Evolutionary conservation across 768 basidiomycete genomes (phyloP).

Genomic region (Mycena venus): DNA sequence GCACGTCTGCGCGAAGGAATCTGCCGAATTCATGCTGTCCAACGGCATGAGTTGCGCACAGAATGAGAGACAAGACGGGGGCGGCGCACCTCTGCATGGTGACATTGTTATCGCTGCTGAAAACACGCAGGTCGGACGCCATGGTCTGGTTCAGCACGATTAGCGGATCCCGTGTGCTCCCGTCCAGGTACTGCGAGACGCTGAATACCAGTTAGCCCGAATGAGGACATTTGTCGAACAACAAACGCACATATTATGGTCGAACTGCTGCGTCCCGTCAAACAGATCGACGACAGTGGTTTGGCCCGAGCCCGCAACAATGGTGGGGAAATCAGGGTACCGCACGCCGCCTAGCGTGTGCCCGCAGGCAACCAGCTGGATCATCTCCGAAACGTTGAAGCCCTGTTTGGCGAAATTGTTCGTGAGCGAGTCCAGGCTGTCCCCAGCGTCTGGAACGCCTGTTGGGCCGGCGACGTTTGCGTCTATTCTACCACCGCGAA

Average conservation of each 20-base stretch:
- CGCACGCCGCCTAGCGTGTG: constrained; percentile 66
- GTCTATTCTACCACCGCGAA: constrained; percentile 58
- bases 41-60: constrained; percentile 35
- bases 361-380: constrained; percentile 64
- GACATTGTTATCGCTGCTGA: constrained; percentile 52
- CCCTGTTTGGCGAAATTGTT: constrained; percentile 58
- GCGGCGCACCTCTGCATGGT: constrained; percentile 54
- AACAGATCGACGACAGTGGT: constrained; percentile 51
- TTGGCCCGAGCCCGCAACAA: constrained; percentile 51
- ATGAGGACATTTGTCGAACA: not conserved
- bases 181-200: constrained; percentile 55
- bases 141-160: constrained; percentile 52
- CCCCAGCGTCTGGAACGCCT: constrained; percentile 60
- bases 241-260: constrained; percentile 27
- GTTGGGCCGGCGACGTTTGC: constrained; percentile 50
- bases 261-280: constrained; percentile 48
- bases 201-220: constrained; percentile 34
- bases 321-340: constrained; percentile 58
- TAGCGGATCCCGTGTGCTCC: constrained; percentile 54
- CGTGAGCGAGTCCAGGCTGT: constrained; percentile 53
- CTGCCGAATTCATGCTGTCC: constrained; percentile 16
- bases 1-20: constrained; percentile 30
- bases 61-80: not conserved
- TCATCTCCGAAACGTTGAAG: constrained; percentile 62
- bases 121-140: constrained; percentile 56